Conservation (phyloP, 2,329 filamentous ascomycete species). For the Aspergillus fijiensis region DNA sequence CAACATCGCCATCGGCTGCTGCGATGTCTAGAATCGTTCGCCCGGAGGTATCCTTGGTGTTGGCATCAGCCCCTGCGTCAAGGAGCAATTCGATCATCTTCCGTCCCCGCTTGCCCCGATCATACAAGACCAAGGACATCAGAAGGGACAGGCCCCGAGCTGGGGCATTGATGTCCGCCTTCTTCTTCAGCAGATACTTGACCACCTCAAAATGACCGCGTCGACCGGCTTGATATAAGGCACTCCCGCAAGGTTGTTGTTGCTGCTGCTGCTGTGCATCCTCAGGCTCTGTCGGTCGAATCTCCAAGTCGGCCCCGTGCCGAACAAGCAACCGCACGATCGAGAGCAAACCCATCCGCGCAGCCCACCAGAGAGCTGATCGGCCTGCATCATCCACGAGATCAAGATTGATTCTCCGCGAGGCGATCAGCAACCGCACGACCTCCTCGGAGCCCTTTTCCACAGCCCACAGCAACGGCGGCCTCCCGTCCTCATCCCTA, state of each 20-base stretch:
- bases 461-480: conserved; percentile 21
- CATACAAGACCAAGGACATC: conserved; percentile 19
- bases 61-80: conserved; percentile 25
- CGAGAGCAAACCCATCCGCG: conserved; percentile 20
- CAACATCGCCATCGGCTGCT: conserved; percentile 17
- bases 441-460: conserved; percentile 24
- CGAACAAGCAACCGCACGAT: conserved; percentile 23
- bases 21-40: conserved; percentile 23
- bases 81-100: conserved; percentile 22
- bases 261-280: conserved; percentile 8
- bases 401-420: conserved; percentile 21
- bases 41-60: conserved; percentile 20
- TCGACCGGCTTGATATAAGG: conserved; percentile 25
- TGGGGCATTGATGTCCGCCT: conserved; percentile 22
- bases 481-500: conserved; percentile 1
- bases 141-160: conserved; percentile 22
- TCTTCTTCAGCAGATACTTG: conserved; percentile 28
- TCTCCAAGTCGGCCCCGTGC: conserved; percentile 19
- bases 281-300: conserved; percentile 9
- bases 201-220: conserved; percentile 26
- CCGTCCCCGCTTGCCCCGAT: conserved; percentile 19
- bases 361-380: conserved; percentile 26
- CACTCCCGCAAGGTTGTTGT: conserved; percentile 12
- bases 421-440: conserved; percentile 26
- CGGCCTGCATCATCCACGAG: conserved; percentile 18